phyloP scores from a whole-genome alignment of 768 basidiomycete species.

The Butyriboletus loyo region DNA sequence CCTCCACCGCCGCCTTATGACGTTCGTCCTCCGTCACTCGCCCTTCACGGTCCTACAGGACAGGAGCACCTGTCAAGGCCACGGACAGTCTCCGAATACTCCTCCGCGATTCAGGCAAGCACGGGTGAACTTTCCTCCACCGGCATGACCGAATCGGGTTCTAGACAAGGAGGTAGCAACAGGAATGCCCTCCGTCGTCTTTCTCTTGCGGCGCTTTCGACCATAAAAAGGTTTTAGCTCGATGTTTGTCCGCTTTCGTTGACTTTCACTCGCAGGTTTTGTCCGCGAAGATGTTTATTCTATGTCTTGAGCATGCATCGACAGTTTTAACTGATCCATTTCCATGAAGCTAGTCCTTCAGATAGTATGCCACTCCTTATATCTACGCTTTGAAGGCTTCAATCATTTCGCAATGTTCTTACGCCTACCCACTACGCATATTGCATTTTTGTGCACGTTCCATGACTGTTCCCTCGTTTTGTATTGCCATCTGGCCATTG shows the following conservation, averaged over 20 bases:
- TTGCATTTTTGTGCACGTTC: neutral
- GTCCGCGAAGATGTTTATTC: neutral
- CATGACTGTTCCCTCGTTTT: conserved; percentile 12
- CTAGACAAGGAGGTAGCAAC: conserved; percentile 14
- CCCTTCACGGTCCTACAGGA: conserved; percentile 4
- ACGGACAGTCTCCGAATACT: conserved; percentile 24
- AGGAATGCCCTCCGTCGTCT: conserved; percentile 28
- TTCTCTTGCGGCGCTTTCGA: conserved; percentile 32
- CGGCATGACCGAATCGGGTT: conserved; percentile 7
- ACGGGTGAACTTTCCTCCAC: conserved; percentile 6
- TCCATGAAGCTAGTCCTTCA: neutral
- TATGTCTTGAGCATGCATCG: conserved; percentile 2
- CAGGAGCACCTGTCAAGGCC: conserved; percentile 13
- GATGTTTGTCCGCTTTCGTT: neutral
- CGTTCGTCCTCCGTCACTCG: neutral
- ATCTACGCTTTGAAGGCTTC: conserved; percentile 1
- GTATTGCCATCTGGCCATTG: conserved; percentile 8
- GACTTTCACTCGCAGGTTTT: conserved; percentile 2
- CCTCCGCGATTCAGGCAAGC: conserved; percentile 16
- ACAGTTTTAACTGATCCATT: neutral
- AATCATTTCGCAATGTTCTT: neutral
- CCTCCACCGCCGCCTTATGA: conserved; percentile 29
- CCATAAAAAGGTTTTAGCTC: conserved; percentile 23
- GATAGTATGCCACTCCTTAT: conserved; percentile 4
- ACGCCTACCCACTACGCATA: neutral